These are phyloP conservation scores for Pezicula radicicola DNA, from an alignment of 2,329 filamentous ascomycete species.

Conservation along the genomic window DNA sequence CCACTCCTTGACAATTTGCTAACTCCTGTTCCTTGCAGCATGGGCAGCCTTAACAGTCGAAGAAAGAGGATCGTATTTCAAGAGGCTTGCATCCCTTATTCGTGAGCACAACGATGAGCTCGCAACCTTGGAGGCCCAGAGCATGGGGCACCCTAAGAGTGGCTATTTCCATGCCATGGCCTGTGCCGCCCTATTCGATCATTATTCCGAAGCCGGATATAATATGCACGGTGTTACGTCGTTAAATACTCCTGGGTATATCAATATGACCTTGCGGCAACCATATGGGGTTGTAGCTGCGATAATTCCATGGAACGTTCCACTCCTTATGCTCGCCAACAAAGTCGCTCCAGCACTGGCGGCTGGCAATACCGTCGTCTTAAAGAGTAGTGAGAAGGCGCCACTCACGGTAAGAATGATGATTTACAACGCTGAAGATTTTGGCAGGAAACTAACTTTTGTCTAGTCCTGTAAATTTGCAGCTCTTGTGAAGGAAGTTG, in stretches of 20 bases:
- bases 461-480: slow-evolving; percentile 29
- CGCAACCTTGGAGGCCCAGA: slow-evolving; percentile 39
- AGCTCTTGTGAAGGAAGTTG: slow-evolving; percentile 33
- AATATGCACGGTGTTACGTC: slow-evolving; percentile 32
- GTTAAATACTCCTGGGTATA: slow-evolving; percentile 37
- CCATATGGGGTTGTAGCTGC: slow-evolving; percentile 47
- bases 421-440: too few species aligned
- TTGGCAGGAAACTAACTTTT: background rate
- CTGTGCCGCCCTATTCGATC: slow-evolving; percentile 22
- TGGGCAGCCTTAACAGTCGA: slow-evolving; percentile 40
- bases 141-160: slow-evolving; percentile 32
- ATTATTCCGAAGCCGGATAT: slow-evolving; percentile 28
- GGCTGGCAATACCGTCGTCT: slow-evolving; percentile 53
- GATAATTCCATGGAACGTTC: slow-evolving; percentile 59
- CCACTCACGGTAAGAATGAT: slow-evolving; percentile 48
- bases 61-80: slow-evolving; percentile 38
- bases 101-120: slow-evolving; percentile 38
- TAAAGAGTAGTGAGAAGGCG: slow-evolving; percentile 62
- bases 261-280: slow-evolving; percentile 61
- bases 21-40: slow-evolving; percentile 16
- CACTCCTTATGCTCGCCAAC: slow-evolving; percentile 41
- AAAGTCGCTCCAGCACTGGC: slow-evolving; percentile 60
- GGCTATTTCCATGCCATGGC: slow-evolving; percentile 21
- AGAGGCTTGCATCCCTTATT: slow-evolving; percentile 43
- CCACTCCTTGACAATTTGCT: too few species aligned